Conservation (phyloP, 805 yeast species). For the Hanseniaspora guilliermondii region DNA sequence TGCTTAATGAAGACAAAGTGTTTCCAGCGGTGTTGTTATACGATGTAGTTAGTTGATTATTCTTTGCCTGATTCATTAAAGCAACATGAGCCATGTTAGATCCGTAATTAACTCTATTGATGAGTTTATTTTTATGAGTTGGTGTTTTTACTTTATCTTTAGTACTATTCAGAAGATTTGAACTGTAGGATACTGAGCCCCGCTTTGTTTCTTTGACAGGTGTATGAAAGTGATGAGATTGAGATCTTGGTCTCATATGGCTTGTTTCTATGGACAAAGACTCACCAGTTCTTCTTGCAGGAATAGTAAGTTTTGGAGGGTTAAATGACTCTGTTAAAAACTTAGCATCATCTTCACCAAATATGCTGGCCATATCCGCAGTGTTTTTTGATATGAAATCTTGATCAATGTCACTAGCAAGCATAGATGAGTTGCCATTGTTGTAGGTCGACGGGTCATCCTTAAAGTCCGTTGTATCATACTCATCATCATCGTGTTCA, state of each 20-base stretch:
- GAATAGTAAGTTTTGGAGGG: constrained; percentile 66
- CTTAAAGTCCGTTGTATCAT: neutral
- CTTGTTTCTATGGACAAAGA: constrained; percentile 46
- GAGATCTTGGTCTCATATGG: constrained; percentile 25
- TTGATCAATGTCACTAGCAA: neutral
- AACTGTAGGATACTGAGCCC: neutral
- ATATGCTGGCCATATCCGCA: constrained; percentile 28
- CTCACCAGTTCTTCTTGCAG: constrained; percentile 69
- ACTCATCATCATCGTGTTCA: constrained; percentile 2
- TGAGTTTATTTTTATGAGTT: neutral
- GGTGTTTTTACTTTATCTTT: neutral
- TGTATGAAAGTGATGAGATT: constrained; percentile 2
- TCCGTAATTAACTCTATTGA: neutral
- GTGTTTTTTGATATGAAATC: constrained; percentile 17
- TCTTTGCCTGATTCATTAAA: neutral
- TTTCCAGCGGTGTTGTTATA: neutral
- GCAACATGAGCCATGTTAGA: constrained; percentile 6
- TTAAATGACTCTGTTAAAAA: constrained; percentile 33
- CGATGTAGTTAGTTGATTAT: neutral
- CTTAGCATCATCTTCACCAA: constrained; percentile 28
- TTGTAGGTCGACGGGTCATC: constrained; percentile 10
- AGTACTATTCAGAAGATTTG: neutral
- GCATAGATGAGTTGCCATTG: neutral
- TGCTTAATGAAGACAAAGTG: too few relatives aligned
- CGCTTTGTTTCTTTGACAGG: neutral